phyloP scores from a whole-genome alignment of 2,329 filamentous ascomycete species.

The Cladobotryum mycophilum region DNA sequence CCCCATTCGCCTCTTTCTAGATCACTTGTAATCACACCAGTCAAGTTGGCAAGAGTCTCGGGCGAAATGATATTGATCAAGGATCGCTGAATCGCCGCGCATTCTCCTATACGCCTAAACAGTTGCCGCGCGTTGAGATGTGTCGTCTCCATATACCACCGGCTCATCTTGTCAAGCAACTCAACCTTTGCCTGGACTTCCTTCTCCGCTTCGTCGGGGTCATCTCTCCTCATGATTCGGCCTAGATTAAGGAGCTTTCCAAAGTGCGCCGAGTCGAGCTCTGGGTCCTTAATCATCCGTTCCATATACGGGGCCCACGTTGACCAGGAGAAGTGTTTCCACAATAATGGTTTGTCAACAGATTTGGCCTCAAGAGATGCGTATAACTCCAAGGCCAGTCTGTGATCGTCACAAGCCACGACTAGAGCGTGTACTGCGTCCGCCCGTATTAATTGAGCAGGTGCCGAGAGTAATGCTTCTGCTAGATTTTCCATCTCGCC shows the following conservation, averaged over 20 bases:
- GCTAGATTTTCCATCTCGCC: slow-evolving; percentile 12
- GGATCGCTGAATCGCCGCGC: slow-evolving; percentile 19
- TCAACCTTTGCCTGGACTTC: slow-evolving; percentile 19
- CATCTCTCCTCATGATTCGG: background rate
- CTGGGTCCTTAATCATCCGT: slow-evolving; percentile 27
- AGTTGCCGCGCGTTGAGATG: slow-evolving; percentile 24
- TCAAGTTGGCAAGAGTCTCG: slow-evolving; percentile 21
- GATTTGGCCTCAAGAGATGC: slow-evolving; percentile 11
- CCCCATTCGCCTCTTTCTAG: slow-evolving; percentile 28
- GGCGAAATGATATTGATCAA: slow-evolving; percentile 19
- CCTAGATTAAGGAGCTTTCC: slow-evolving; percentile 24
- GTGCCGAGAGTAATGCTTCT: slow-evolving; percentile 7
- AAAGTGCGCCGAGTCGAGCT: slow-evolving; percentile 17
- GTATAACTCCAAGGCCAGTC: slow-evolving; percentile 21
- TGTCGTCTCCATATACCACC: slow-evolving; percentile 23
- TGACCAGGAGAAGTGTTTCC: slow-evolving; percentile 25
- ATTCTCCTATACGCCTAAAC: slow-evolving; percentile 25
- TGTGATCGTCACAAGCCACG: slow-evolving; percentile 18
- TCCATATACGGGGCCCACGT: slow-evolving; percentile 27
- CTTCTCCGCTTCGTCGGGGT: slow-evolving; percentile 1
- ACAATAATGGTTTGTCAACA: background rate
- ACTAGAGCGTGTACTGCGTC: slow-evolving; percentile 14
- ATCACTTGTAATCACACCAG: slow-evolving; percentile 25
- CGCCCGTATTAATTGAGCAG: slow-evolving; percentile 6
- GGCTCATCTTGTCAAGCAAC: slow-evolving; percentile 25